Conservation (phyloP, 2,329 filamentous ascomycete genomes). For the Nannizzia gypsea region DNA sequence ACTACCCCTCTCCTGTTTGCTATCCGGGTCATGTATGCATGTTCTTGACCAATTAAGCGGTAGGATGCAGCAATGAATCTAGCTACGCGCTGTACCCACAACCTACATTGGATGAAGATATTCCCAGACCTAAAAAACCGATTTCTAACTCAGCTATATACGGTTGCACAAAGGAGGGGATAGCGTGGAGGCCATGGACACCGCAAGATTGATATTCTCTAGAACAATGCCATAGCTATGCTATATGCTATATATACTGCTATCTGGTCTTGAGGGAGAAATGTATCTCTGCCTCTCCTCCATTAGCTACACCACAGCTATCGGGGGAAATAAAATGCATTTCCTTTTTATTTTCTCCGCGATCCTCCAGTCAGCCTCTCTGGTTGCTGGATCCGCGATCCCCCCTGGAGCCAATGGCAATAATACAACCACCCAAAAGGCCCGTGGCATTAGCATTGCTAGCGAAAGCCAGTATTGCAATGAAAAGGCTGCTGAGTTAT, state of each 20-base stretch:
- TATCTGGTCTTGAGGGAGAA: background rate
- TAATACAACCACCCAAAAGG: background rate
- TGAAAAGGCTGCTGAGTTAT: slow-evolving; percentile 51
- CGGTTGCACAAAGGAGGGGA: background rate
- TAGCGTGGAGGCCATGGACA: background rate
- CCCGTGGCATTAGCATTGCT: slow-evolving; percentile 27
- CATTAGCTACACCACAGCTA: background rate
- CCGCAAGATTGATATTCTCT: background rate
- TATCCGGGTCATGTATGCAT: no score
- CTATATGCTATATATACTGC: background rate
- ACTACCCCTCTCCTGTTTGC: background rate
- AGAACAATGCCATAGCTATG: background rate
- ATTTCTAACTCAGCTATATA: background rate
- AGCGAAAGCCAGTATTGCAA: slow-evolving; percentile 60
- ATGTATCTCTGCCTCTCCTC: background rate
- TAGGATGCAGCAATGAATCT: no score
- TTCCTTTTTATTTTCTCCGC: background rate
- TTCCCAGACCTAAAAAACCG: background rate
- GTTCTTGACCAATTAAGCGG: no score
- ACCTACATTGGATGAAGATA: background rate
- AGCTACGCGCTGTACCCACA: background rate
- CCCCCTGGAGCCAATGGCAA: background rate
- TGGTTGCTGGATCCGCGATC: background rate
- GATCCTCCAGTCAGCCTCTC: background rate
- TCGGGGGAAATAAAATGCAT: background rate